Evolutionary conservation across 2,329 filamentous ascomycete species (phyloP).

Genomic region (Macrophomina phaseolina): DNA sequence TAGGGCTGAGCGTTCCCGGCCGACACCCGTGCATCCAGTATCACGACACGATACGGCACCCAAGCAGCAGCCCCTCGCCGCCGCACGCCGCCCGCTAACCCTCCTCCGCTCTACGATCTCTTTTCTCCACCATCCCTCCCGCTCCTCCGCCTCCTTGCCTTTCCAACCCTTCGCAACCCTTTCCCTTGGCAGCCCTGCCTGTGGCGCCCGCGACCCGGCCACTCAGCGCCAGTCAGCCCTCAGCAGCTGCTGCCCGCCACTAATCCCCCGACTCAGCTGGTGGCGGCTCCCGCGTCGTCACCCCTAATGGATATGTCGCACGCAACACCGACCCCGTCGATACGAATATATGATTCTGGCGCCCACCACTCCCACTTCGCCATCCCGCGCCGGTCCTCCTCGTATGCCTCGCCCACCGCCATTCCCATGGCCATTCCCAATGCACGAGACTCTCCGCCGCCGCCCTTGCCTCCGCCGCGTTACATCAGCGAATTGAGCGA

Average conservation of each 20-base stretch:
- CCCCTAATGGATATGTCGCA: slow-evolving; percentile 41
- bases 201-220: slow-evolving; percentile 24
- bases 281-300: slow-evolving; percentile 37
- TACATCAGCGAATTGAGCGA: slow-evolving; percentile 61
- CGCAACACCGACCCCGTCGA: slow-evolving; percentile 45
- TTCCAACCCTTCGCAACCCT: slow-evolving; percentile 10
- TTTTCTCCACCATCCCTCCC: slow-evolving; percentile 16
- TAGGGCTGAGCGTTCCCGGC: slow-evolving; percentile 28
- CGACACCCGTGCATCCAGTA: slow-evolving; percentile 26
- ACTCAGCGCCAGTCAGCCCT: slow-evolving; percentile 24
- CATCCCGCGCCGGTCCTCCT: slow-evolving; percentile 39
- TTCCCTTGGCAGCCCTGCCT: slow-evolving; percentile 24
- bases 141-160: slow-evolving; percentile 19
- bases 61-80: slow-evolving; percentile 22
- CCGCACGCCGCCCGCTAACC: background rate
- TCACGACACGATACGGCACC: slow-evolving; percentile 24
- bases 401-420: slow-evolving; percentile 47
- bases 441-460: slow-evolving; percentile 60
- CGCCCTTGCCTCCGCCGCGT: slow-evolving; percentile 68
- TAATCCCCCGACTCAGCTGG: slow-evolving; percentile 39
- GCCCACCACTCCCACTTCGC: slow-evolving; percentile 41
- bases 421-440: slow-evolving; percentile 69
- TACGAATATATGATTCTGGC: slow-evolving; percentile 49
- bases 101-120: slow-evolving; percentile 18
- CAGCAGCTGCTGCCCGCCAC: slow-evolving; percentile 26